Evolutionary conservation across 2,329 filamentous ascomycete genomes (phyloP).

Genomic region (Penicillium sp.): DNA sequence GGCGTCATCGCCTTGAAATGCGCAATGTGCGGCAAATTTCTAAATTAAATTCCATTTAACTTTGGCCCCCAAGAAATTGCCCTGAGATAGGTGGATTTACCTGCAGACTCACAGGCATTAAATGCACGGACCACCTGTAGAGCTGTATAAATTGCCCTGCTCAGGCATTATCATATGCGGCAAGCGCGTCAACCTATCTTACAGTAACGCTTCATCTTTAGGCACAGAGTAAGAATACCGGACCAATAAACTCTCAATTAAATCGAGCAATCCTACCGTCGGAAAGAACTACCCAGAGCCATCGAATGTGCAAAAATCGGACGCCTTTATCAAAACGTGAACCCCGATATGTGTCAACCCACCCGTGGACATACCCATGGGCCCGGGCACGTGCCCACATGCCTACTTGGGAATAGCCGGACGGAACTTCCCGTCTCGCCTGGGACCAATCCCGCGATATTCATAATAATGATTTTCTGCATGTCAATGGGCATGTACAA

Average conservation of each 20-base stretch:
- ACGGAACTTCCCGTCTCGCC: background rate
- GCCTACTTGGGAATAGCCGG: background rate
- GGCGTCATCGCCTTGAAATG: background rate
- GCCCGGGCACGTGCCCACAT: background rate
- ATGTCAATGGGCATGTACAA: background rate
- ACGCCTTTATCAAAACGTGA: background rate
- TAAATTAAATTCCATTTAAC: background rate
- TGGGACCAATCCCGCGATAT: background rate
- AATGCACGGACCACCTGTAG: background rate
- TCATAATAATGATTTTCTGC: background rate
- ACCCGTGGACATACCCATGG: background rate
- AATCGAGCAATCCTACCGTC: background rate
- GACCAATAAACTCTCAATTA: background rate
- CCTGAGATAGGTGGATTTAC: background rate
- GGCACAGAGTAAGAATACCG: no score
- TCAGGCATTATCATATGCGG: background rate
- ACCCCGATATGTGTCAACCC: background rate
- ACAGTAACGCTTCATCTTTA: background rate
- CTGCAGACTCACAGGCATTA: background rate
- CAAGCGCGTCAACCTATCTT: background rate
- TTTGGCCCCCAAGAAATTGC: background rate
- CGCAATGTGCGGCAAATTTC: background rate
- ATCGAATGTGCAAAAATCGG: background rate
- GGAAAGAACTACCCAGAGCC: background rate
- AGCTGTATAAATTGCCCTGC: background rate